Evolutionary conservation across 306 rosid genomes (phyloP).

Genomic region (Trifolium subterraneum): DNA sequence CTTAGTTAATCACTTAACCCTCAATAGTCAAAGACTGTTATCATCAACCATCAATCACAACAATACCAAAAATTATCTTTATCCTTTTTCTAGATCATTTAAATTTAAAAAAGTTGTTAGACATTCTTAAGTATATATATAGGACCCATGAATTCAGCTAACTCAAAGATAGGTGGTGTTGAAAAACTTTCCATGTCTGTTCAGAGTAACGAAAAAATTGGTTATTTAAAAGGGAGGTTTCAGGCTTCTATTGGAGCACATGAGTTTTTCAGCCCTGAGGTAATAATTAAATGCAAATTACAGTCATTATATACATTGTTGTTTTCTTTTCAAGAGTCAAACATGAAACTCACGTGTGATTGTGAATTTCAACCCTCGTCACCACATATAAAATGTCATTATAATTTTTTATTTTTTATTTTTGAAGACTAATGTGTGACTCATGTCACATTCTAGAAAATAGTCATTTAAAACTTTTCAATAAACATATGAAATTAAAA

Average conservation of each 20-base stretch:
- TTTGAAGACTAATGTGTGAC: too few relatives aligned
- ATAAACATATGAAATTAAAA: too few relatives aligned
- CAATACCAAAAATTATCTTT: conserved; percentile 12
- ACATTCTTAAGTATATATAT: neutral
- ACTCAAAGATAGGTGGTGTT: conserved; percentile 24
- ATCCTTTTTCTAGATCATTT: neutral
- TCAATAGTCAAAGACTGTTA: neutral
- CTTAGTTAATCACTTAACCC: neutral
- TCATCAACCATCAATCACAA: neutral
- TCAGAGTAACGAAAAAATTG: conserved; percentile 7
- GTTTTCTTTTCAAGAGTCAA: too few relatives aligned
- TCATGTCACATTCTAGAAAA: too few relatives aligned
- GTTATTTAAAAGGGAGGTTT: conserved; percentile 34
- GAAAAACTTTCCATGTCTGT: conserved; percentile 18
- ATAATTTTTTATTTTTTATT: too few relatives aligned
- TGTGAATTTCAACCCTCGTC: too few relatives aligned
- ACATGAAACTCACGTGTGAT: too few relatives aligned
- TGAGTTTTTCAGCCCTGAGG: conserved; percentile 56
- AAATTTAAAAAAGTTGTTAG: too few relatives aligned
- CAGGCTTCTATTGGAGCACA: conserved; percentile 53
- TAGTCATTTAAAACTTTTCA: neutral
- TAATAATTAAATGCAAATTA: conserved; percentile 16
- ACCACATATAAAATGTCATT: too few relatives aligned
- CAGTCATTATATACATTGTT: neutral
- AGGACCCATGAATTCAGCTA: conserved; percentile 40